These are phyloP conservation scores for Pseudogymnoascus sp. DNA, from an alignment of 2,329 filamentous ascomycete species.

Conservation along the genomic window DNA sequence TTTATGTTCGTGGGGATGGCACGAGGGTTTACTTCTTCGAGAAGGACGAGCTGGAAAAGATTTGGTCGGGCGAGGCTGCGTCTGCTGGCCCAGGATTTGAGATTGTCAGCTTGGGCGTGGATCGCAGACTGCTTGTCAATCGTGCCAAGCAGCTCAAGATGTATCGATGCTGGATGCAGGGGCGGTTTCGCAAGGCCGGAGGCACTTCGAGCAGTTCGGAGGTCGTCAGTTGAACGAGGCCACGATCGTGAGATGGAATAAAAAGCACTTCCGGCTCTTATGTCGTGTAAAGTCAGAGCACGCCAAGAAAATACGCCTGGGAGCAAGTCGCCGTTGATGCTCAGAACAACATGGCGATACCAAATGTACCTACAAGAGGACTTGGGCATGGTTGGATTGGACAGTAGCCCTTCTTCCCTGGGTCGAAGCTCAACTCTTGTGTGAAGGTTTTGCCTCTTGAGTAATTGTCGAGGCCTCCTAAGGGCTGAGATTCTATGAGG, in stretches of 20 bases:
- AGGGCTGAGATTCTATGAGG: background rate
- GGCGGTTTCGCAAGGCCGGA: constrained; percentile 61
- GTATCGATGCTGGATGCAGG: constrained; percentile 96
- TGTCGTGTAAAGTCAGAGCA: background rate
- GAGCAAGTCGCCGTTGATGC: too few relatives aligned
- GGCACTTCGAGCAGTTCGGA: background rate
- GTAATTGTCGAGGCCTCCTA: background rate
- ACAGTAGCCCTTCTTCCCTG: background rate
- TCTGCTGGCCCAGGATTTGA: constrained; percentile 47
- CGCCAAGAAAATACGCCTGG: too few relatives aligned
- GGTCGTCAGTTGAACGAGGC: background rate
- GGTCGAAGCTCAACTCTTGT: background rate
- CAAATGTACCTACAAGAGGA: background rate
- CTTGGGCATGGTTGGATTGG: background rate
- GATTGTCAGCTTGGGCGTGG: constrained; percentile 71
- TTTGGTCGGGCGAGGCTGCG: constrained; percentile 54
- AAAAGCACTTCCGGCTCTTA: background rate
- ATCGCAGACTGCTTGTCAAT: constrained; percentile 87
- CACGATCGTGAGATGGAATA: too few relatives aligned
- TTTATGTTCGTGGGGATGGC: constrained; percentile 91
- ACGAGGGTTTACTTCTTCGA: constrained; percentile 98
- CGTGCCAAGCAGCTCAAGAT: constrained; percentile 87
- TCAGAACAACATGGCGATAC: background rate
- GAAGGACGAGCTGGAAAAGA: constrained; percentile 67
- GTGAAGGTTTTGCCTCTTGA: background rate